Evolutionary conservation across 1,284 basidiomycete species (phyloP).

Genomic region (Pascua sp.): DNA sequence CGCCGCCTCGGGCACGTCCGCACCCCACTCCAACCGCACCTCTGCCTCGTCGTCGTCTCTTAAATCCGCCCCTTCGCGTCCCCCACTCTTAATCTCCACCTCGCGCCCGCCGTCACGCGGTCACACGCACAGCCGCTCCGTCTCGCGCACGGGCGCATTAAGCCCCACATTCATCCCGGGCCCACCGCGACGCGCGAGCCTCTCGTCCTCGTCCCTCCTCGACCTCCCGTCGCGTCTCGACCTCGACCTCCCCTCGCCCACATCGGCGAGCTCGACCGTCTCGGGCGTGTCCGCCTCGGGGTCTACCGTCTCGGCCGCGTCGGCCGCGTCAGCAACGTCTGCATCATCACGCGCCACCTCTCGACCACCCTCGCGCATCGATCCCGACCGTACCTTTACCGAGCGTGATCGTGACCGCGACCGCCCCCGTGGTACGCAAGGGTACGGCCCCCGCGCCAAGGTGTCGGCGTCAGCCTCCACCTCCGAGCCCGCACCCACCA

Average conservation of each 20-base stretch:
- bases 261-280: not conserved
- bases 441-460: too few species aligned
- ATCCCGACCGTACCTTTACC: not conserved
- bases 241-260: not conserved
- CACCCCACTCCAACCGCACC: not conserved
- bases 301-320: not conserved
- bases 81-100: constrained; percentile 2
- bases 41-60: not conserved
- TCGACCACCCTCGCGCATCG: not conserved
- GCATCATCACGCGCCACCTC: not conserved
- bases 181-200: constrained; percentile 3
- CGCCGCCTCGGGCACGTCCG: not conserved
- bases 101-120: constrained; percentile 3
- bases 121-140: constrained; percentile 1
- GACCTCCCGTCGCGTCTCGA: constrained; percentile 1
- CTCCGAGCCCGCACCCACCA: not conserved
- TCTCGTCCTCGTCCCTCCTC: not conserved
- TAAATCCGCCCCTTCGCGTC: not conserved
- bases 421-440: not conserved
- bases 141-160: constrained; percentile 5
- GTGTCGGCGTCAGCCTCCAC: not conserved
- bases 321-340: not conserved
- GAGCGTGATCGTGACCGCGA: not conserved
- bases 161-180: constrained; percentile 5
- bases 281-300: not conserved